Evolutionary conservation across 352 stramenopile species (phyloP).

Genomic region (Globisporangium uncinulatum): DNA sequence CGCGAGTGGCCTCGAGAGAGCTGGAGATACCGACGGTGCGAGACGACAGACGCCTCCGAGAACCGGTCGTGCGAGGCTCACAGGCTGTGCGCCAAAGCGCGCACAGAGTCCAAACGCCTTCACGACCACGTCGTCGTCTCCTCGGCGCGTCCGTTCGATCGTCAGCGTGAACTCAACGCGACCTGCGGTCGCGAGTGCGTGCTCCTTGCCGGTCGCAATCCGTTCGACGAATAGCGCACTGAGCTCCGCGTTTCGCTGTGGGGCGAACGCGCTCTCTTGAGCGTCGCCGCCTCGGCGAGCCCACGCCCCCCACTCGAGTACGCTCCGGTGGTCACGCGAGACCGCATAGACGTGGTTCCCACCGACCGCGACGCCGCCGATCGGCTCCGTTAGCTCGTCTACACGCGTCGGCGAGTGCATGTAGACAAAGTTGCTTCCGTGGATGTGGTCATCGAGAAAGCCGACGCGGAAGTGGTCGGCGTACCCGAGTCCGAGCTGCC

Average conservation of each 20-base stretch:
- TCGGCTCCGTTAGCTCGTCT: slow-evolving; percentile 50
- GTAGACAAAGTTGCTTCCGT: slow-evolving; percentile 70
- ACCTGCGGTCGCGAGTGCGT: slow-evolving; percentile 44
- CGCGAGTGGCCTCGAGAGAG: neutral
- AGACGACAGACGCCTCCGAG: slow-evolving; percentile 24
- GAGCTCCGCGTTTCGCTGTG: slow-evolving; percentile 36
- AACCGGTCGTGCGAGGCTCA: slow-evolving; percentile 32
- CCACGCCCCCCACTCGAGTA: slow-evolving; percentile 74
- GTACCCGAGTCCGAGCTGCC: slow-evolving; percentile 60
- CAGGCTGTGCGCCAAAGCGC: slow-evolving; percentile 41
- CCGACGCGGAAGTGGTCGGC: slow-evolving; percentile 59
- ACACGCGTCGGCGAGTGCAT: slow-evolving; percentile 58
- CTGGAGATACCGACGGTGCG: slow-evolving; percentile 9
- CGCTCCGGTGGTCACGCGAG: slow-evolving; percentile 29
- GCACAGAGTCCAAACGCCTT: slow-evolving; percentile 40
- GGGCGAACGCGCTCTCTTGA: slow-evolving; percentile 49
- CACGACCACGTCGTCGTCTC: slow-evolving; percentile 20
- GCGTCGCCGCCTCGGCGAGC: slow-evolving; percentile 36
- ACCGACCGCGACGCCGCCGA: slow-evolving; percentile 43
- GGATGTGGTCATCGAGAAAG: slow-evolving; percentile 64
- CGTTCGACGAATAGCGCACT: slow-evolving; percentile 38
- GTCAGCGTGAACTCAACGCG: slow-evolving; percentile 42
- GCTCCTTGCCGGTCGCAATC: slow-evolving; percentile 53
- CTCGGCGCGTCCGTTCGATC: slow-evolving; percentile 22
- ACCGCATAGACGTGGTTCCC: slow-evolving; percentile 71